Evolutionary conservation across 2,329 filamentous ascomycete genomes (phyloP).

Genomic region (Phaeosphaeria sp.): DNA sequence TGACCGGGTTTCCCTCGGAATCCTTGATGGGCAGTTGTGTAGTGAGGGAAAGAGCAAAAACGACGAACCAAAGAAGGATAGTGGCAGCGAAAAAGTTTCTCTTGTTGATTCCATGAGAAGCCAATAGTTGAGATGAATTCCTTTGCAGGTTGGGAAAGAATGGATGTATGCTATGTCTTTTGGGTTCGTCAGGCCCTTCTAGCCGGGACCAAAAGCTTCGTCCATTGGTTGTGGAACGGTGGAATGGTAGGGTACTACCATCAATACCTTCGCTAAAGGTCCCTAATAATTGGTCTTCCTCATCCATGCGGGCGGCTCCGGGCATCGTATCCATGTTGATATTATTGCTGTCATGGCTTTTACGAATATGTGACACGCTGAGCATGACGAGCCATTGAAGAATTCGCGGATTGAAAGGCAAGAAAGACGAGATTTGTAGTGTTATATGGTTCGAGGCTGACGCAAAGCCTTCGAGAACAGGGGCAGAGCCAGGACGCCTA

Average conservation of each 20-base stretch:
- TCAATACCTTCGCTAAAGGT: constrained; percentile 37
- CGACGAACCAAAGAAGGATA: constrained; percentile 69
- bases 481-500: background rate
- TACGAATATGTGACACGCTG: background rate
- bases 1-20: constrained; percentile 69
- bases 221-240: constrained; percentile 1
- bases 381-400: background rate
- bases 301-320: constrained; percentile 20
- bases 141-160: constrained; percentile 71
- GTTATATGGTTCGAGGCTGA: background rate
- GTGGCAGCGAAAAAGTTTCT: constrained; percentile 62
- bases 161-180: constrained; percentile 52
- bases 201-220: constrained; percentile 39
- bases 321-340: background rate
- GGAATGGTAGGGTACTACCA: constrained; percentile 15
- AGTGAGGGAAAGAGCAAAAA: constrained; percentile 71
- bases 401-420: background rate
- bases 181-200: constrained; percentile 52
- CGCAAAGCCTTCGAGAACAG: background rate
- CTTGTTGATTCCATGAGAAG: constrained; percentile 53
- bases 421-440: background rate
- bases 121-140: constrained; percentile 66
- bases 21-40: constrained; percentile 63
- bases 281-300: constrained; percentile 36
- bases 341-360: constrained; percentile 6